A percentile compares a stretch with the other conserved stretches of the same genome.
These are phyloP conservation scores for Aspergillus udagawae DNA, from an alignment of 2,329 filamentous ascomycete genomes.

Conservation along the genomic window DNA sequence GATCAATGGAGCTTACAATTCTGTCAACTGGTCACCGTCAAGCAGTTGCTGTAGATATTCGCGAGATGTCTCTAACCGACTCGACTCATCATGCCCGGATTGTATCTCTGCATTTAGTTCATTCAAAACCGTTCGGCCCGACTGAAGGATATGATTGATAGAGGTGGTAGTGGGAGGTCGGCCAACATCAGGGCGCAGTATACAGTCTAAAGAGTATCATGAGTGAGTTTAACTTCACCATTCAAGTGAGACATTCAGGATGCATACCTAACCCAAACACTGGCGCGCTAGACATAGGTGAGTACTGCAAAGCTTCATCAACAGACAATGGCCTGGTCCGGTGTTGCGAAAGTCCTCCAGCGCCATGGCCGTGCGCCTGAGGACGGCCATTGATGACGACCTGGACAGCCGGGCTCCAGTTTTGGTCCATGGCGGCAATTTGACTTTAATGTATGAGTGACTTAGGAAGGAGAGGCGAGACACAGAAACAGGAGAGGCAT, in stretches of 20 bases:
- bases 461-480: conserved; percentile 20
- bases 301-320: conserved; percentile 47
- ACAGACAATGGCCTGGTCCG: conserved; percentile 39
- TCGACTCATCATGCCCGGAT: conserved; percentile 53
- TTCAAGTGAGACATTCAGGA: conserved; percentile 1
- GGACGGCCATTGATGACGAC: conserved; percentile 39
- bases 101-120: conserved; percentile 68
- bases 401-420: conserved; percentile 37
- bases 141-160: conserved; percentile 47
- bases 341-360: conserved; percentile 25
- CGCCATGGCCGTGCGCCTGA: conserved; percentile 21
- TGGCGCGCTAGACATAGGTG: conserved; percentile 48
- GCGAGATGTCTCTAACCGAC: conserved; percentile 66
- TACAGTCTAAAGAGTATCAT: conserved; percentile 31
- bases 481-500: conserved; percentile 19
- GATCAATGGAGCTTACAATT: conserved; percentile 34
- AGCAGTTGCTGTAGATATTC: conserved; percentile 72
- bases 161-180: conserved; percentile 38
- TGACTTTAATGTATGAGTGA: conserved; percentile 18
- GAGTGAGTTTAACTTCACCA: conserved; percentile 18
- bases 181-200: conserved; percentile 40
- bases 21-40: conserved; percentile 58
- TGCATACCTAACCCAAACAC: conserved; percentile 43
- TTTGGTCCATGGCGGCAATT: conserved; percentile 36
- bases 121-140: conserved; percentile 54